Evolutionary conservation across 371 early-diverging fungal species (phyloP).

Genomic region (Apophysomyces trapeziformis): DNA sequence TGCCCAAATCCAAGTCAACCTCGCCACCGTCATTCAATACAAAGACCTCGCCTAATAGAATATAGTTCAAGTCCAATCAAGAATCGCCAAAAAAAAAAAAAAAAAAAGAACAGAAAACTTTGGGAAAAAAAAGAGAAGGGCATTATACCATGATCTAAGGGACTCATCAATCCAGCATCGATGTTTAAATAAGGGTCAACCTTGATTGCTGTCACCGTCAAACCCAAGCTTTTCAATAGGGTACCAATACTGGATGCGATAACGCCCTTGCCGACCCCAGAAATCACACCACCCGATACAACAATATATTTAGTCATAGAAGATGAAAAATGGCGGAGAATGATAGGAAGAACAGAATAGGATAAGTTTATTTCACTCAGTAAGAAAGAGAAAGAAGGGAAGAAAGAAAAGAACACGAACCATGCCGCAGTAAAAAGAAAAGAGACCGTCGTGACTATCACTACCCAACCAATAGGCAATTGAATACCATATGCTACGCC

Average conservation of each 20-base stretch:
- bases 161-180: conserved; percentile 97
- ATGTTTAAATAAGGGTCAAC: conserved; percentile 99
- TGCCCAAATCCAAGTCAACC: conserved; percentile 99
- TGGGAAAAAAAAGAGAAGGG: too few relatives aligned
- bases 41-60: conserved; percentile 91
- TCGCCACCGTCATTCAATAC: conserved; percentile 99
- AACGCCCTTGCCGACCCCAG: conserved; percentile 99
- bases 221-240: conserved; percentile 93
- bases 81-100: not conserved
- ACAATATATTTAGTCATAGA: conserved; percentile 91
- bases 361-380: too few relatives aligned
- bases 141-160: conserved; percentile 93
- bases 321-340: not conserved
- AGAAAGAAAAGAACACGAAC: too few relatives aligned
- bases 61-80: not conserved
- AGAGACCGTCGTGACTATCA: too few relatives aligned
- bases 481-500: too few relatives aligned
- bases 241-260: conserved; percentile 98
- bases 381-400: too few relatives aligned
- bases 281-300: conserved; percentile 98
- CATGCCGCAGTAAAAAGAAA: too few relatives aligned
- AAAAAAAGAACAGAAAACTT: not conserved
- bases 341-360: not conserved
- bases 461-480: too few relatives aligned
- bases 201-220: conserved; percentile 98